Base-by-base conservation (phyloP, 495 filamentous ascomycete genomes). In the Neurospora sp. region DNA sequence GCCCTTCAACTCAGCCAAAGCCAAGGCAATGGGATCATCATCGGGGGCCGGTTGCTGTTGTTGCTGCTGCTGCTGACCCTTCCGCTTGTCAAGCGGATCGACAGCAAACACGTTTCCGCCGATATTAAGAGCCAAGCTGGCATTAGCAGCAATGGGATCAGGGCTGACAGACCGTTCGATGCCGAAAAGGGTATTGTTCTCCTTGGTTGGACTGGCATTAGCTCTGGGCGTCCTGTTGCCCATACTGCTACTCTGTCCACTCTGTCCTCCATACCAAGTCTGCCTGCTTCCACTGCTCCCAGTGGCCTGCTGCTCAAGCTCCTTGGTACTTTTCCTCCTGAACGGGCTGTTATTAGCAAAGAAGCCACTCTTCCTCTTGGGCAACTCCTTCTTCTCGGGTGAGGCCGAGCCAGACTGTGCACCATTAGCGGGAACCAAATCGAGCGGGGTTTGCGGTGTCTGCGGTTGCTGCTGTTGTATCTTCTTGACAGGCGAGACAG, bases 71-170 rank as follows among this genome's bases (percentile, higher is more conserved):
- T 72, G 39, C 3, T 78, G 70, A 68, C 81, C 81, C 45, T 78
- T 82, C 53, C 80, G 81, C 10, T 79, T 80, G 71, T 95, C 93
- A 0, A 94, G 92, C 7, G 92, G 92, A n/a, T 93, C 92, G 9
- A 99, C 94, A 76, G 97, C 91, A 82, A 99, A 98, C 35, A 98
- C 94, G 76, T 98, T 99, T 77, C 93, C 91, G 9, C 96, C 96
- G 20, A 99, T 88, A 79, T 97, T 97, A n/a, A 99, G 86, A 68
- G 97, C 95, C 78, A 98, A 90, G 81, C 92, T 97, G 65, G 96
- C 92, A 44, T 94, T 88, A 41, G 96, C 94, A 79, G 97, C 95
- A 39, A 95, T 94, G 3, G 94, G 96, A 69, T 99, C 96, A 2
- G 94, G 93, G 77, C 91, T 85, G 68, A 77, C 80, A 38, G 81